Evolutionary conservation across 164 flowering plant species (phyloP).

Genomic region (Macadamia tetraphylla): DNA sequence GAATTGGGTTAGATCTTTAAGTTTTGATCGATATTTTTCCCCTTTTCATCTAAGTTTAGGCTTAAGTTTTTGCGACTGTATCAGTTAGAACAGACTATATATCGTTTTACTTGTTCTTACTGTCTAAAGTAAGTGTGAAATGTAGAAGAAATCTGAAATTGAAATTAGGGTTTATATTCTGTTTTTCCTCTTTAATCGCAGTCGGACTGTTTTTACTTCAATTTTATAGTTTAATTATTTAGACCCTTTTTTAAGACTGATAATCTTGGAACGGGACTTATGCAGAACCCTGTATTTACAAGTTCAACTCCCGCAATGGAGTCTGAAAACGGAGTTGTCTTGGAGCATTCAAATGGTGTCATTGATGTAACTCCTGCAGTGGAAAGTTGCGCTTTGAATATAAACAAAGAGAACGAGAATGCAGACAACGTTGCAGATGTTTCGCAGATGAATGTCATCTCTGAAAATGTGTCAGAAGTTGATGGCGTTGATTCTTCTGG

Average conservation of each 20-base stretch:
- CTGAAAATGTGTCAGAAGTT: slow-evolving; percentile 18
- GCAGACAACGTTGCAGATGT: slow-evolving; percentile 18
- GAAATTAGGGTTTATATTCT: background rate
- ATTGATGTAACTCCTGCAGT: slow-evolving; percentile 11
- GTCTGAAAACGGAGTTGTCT: slow-evolving; percentile 28
- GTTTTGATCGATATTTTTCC: background rate
- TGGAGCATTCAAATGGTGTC: slow-evolving; percentile 26
- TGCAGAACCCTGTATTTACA: slow-evolving; percentile 6
- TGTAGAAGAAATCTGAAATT: background rate
- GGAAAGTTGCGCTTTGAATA: slow-evolving; percentile 24
- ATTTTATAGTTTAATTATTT: background rate
- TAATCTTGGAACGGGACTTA: background rate
- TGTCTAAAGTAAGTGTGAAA: background rate
- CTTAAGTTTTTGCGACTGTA: too few relatives aligned
- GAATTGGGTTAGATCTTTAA: background rate
- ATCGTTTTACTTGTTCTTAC: background rate
- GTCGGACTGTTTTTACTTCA: background rate
- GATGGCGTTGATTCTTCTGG: slow-evolving; percentile 18
- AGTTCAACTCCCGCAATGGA: slow-evolving; percentile 30
- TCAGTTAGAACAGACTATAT: too few relatives aligned
- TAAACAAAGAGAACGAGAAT: slow-evolving; percentile 25
- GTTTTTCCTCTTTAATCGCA: background rate
- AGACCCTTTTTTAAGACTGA: background rate
- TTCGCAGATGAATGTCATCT: slow-evolving; percentile 11
- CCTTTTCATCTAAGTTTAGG: background rate